Evolutionary conservation across 202 grass and related monocot genomes (phyloP).

Genomic region (Musa balbisiana): DNA sequence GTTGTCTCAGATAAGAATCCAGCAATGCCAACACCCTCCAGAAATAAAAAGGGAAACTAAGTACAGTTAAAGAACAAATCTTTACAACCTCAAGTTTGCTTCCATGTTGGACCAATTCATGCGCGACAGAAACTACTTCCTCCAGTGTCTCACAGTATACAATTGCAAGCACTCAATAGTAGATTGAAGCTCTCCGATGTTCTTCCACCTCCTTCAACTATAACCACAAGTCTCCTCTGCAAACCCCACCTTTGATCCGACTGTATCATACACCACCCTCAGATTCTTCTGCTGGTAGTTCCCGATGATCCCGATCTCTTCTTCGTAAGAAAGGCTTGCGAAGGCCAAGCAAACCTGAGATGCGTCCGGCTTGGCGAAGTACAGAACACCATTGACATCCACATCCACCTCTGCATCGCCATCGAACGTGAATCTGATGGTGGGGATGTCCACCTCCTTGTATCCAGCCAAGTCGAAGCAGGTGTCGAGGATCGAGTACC

Average conservation of each 20-base stretch:
- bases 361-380: constrained; percentile 37
- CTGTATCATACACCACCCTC: constrained; percentile 47
- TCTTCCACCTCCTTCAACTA: constrained; percentile 13
- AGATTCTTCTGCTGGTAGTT: constrained; percentile 78
- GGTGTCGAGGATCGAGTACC: constrained; percentile 45
- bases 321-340: constrained; percentile 38
- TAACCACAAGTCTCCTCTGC: constrained; percentile 57
- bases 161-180: too few species aligned
- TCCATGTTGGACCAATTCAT: too few species aligned
- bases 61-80: too few species aligned
- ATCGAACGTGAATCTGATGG: constrained; percentile 39
- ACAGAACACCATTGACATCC: constrained; percentile 48
- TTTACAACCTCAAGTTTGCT: too few species aligned
- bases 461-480: constrained; percentile 56
- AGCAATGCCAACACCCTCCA: too few species aligned
- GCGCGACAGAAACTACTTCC: too few species aligned
- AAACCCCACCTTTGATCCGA: constrained; percentile 44
- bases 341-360: constrained; percentile 54
- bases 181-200: too few species aligned
- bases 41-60: too few species aligned
- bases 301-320: constrained; percentile 50
- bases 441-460: constrained; percentile 44
- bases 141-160: too few species aligned
- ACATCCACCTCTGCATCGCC: constrained; percentile 43
- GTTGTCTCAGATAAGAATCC: too few species aligned